These are phyloP conservation scores for Centella asiatica DNA, from an alignment of 129 eudicot species.

Conservation along the genomic window DNA sequence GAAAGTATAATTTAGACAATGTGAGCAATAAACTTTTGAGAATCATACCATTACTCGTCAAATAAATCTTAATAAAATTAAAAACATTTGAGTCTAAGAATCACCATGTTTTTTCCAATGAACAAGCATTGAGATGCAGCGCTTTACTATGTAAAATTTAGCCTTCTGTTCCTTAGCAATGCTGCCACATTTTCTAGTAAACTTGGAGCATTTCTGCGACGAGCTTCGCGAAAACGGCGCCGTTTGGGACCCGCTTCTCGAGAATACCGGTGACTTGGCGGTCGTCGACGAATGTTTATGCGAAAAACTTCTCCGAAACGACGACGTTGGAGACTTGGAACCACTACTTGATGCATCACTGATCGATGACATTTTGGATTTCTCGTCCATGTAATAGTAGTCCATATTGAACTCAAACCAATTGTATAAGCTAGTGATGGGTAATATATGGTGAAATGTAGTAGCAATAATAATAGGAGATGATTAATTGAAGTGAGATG, in stretches of 20 bases:
- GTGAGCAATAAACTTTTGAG: too few relatives aligned
- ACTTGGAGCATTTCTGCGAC: constrained; percentile 57
- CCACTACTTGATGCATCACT: constrained; percentile 31
- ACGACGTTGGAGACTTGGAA: constrained; percentile 2
- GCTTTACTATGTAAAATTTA: constrained; percentile 71
- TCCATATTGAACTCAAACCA: constrained; percentile 12
- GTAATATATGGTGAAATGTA: neutral
- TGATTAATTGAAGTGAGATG: constrained; percentile 1
- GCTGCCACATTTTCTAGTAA: constrained; percentile 57
- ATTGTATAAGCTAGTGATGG: constrained; percentile 3
- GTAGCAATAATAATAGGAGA: neutral
- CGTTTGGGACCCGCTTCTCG: constrained; percentile 46
- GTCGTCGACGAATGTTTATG: constrained; percentile 28
- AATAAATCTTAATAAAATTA: too few relatives aligned
- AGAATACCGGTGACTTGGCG: constrained; percentile 30
- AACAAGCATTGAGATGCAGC: constrained; percentile 82
- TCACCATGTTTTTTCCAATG: constrained; percentile 74
- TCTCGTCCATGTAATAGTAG: constrained; percentile 61
- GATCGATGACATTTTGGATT: constrained; percentile 51
- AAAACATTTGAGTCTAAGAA: constrained; percentile 54
- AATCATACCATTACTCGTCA: too few relatives aligned
- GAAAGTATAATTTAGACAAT: too few relatives aligned
- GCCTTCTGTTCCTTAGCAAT: constrained; percentile 91
- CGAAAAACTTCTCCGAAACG: neutral
- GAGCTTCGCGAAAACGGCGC: constrained; percentile 50